A percentile compares a stretch with the other conserved stretches of the same genome.
Conservation (phyloP, 148 eudicot genomes). For the Rhododendron ferrugineum region DNA sequence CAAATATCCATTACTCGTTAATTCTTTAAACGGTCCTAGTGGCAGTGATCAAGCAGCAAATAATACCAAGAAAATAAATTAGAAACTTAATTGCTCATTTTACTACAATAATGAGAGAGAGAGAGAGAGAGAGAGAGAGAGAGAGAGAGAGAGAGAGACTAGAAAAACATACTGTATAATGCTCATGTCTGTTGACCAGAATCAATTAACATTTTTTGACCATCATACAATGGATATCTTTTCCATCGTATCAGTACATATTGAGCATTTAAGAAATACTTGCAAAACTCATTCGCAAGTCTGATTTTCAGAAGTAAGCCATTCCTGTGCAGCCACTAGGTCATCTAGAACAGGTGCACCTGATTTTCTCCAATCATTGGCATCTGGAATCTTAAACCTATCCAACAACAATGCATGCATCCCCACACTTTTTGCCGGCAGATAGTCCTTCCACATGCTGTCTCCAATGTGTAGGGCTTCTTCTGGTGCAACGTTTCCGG, state of each 20-base stretch:
- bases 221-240: neutral
- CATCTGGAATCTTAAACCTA: conserved; percentile 83
- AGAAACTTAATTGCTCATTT: no score
- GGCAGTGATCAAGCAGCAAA: no score
- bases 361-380: conserved; percentile 66
- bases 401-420: conserved; percentile 86
- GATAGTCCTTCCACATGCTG: conserved; percentile 81
- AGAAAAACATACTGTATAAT: neutral
- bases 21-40: no score
- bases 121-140: no score
- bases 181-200: neutral
- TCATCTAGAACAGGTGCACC: conserved; percentile 79
- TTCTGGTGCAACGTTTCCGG: conserved; percentile 72
- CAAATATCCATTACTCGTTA: no score
- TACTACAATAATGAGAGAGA: no score
- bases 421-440: conserved; percentile 79
- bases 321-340: conserved; percentile 56
- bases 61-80: no score
- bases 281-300: conserved; percentile 3
- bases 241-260: neutral
- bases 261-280: neutral
- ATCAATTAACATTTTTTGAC: neutral
- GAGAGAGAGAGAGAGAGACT: neutral
- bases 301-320: conserved; percentile 28
- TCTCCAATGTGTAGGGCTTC: conserved; percentile 85